Conservation (phyloP, 192 early-diverging fungal species). For the Irineochytrium annulatum region DNA sequence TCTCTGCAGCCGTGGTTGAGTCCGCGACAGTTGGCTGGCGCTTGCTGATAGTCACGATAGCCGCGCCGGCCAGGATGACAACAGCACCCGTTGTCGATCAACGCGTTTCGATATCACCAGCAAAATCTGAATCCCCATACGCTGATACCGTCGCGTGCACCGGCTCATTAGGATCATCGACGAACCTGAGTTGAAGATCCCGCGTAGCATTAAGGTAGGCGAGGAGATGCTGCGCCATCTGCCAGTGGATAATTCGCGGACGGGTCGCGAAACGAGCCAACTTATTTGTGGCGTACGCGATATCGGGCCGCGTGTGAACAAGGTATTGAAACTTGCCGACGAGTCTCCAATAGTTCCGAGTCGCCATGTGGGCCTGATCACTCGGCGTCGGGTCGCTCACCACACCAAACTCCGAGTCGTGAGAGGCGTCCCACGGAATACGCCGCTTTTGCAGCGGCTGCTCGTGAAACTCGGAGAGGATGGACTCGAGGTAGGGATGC, state of each 20-base stretch:
- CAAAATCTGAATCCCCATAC: constrained; percentile 3
- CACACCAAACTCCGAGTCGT: neutral
- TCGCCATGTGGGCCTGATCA: neutral
- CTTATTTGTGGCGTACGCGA: constrained; percentile 5
- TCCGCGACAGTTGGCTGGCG: constrained; percentile 10
- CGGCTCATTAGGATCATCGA: neutral
- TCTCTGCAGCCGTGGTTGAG: constrained; percentile 7
- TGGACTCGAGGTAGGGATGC: neutral
- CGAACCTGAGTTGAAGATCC: neutral
- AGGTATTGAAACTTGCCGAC: constrained; percentile 13
- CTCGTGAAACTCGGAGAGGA: constrained; percentile 5
- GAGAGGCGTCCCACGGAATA: neutral
- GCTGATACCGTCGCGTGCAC: neutral
- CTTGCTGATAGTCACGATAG: constrained; percentile 1
- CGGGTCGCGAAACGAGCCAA: neutral
- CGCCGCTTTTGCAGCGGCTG: neutral
- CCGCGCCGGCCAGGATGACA: neutral
- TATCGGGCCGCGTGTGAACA: constrained; percentile 2
- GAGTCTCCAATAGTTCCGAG: neutral
- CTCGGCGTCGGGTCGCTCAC: neutral
- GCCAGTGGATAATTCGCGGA: neutral
- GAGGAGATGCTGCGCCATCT: neutral
- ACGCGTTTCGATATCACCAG: neutral
- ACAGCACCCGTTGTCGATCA: constrained; percentile 4
- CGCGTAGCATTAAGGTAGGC: neutral